Percentiles rank a stretch among this genome's conserved stretches.
These are phyloP conservation scores for Rhodosporidiobolus odoratus DNA, from an alignment of 768 basidiomycete genomes.

Conservation along the genomic window DNA sequence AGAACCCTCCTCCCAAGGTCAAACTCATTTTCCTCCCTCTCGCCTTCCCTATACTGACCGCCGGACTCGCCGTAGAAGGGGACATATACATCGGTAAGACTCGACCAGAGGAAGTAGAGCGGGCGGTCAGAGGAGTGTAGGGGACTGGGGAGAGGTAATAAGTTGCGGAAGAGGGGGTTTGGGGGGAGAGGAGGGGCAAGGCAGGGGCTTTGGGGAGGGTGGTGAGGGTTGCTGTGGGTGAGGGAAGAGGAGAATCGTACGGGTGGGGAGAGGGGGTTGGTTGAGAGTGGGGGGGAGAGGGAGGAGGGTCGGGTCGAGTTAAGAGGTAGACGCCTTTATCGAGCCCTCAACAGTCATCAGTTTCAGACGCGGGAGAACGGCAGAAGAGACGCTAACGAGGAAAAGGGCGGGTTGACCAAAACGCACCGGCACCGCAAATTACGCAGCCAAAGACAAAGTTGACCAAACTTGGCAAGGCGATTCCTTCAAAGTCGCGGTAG, in stretches of 20 bases:
- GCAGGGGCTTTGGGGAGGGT: too few relatives aligned
- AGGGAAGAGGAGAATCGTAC: not conserved
- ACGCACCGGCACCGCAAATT: constrained; percentile 13
- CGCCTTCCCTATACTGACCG: too few relatives aligned
- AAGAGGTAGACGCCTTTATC: constrained; percentile 36
- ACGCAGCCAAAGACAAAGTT: constrained; percentile 31
- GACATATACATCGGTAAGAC: too few relatives aligned
- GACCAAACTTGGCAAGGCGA: not conserved
- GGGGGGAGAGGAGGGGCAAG: too few relatives aligned
- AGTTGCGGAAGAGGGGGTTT: too few relatives aligned
- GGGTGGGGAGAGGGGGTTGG: not conserved
- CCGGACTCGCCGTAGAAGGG: too few relatives aligned
- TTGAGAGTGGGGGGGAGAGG: not conserved
- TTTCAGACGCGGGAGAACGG: not conserved
- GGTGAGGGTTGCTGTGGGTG: not conserved
- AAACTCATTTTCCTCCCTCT: constrained; percentile 1
- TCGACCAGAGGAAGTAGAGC: too few relatives aligned
- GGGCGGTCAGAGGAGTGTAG: too few relatives aligned
- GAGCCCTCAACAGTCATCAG: not conserved
- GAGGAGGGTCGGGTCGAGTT: constrained; percentile 13
- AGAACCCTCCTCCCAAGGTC: constrained; percentile 27
- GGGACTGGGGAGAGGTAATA: too few relatives aligned
- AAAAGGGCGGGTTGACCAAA: too few relatives aligned
- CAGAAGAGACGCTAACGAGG: too few relatives aligned
- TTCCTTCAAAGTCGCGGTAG: constrained; percentile 76